Evolutionary conservation across 495 filamentous ascomycete species (phyloP), one percentile per base, ranked within the genome.

Genomic region (Melanomma pulvis-pyrius): DNA sequence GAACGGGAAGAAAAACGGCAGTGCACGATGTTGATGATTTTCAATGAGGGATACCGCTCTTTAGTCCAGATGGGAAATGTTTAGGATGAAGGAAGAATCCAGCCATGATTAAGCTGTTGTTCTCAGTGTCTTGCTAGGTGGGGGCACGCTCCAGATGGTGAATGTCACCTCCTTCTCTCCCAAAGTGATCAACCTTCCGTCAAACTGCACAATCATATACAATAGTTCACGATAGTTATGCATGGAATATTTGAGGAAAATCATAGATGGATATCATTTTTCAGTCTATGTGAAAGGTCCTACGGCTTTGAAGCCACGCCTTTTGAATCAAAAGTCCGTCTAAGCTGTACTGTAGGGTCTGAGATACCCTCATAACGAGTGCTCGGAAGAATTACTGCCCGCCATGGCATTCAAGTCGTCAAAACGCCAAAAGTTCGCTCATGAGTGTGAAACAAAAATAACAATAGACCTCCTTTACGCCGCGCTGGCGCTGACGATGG

Each of bases 401-500:
- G 39, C 17, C 39, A 3, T 44, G 39, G 39, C 56, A 47, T 15
- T 5, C 24, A 48, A 56, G 46, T 25, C 39, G 54, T 29, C 13
- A 57, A 61, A 71, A 59, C 67, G 60, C 66, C 56, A 8, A 60
- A 61, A 34, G 8, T 15, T 51, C 63, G 63, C 48, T 63, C 57
- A 61, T 25, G 26, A 57, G 12, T 46, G 30, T 55, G 8, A 32
- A 55, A 55, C 24, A 5, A 25, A 26, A 22, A 34, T 17, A 17
- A 34, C 21, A 64, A 56, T 51, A 28, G 39, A 17, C 32, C 9
- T 12, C 41, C 6, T 29, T 24, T 67, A 93, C 58, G 91, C 91
- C 17, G 91, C 91, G 68, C 88, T 87, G 32, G 91, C 91, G 61
- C 82, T 87, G 34, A 83, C 85, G 9, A 88, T 81, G 15, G 91